Base-by-base conservation (phyloP, 2,329 filamentous ascomycete species). In the Lomentospora prolificans region DNA sequence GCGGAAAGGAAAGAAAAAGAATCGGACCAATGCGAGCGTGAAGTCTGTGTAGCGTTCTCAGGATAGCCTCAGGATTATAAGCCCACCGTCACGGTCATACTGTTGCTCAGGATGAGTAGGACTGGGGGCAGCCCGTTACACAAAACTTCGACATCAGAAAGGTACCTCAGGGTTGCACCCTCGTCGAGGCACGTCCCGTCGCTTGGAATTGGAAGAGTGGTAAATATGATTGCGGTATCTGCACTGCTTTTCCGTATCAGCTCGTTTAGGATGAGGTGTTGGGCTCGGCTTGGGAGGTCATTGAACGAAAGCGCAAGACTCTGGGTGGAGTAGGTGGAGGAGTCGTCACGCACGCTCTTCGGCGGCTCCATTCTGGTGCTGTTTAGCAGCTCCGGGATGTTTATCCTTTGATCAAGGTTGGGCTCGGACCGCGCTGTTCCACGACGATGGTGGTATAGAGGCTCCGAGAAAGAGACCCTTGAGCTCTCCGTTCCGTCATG, bases 241-340 rank as follows among this genome's bases (percentile, higher is more conserved):
- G 46, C 51, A 61, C 85, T 89, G 59, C 89, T 74, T 57, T 78
- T 76, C 3, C 78, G 75, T 73, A 95, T 90, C 60, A 95, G 72
- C 67, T 95, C 89, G 66, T 95, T 95, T 14, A 95, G 71, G 27
- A 95, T 91, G 33, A 95, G 71, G 67, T 95, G 89, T 66, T 95
- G 90, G 2, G 89, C 89, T 14, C 89, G 82, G 63, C 86, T 89
- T 0, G 90, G 89, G 3, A 95, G 73, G 64, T 95, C 89, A 63
- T 95, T 95, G 74, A 95, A 95, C 2, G 84, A 89, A 2, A 95
- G 73, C 0, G 89, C 80, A 3, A 89, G 69, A 2, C 81, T 77
- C 54, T 84, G 82, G 22, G 80, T 80, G 3, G 80, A 78, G 64
- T 79, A 80, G 14, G 72, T 68, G 3, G 75, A 77, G 4, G 72